Evolutionary conservation across 331 rosid species (phyloP).

Genomic region (Quercus tomentella): DNA sequence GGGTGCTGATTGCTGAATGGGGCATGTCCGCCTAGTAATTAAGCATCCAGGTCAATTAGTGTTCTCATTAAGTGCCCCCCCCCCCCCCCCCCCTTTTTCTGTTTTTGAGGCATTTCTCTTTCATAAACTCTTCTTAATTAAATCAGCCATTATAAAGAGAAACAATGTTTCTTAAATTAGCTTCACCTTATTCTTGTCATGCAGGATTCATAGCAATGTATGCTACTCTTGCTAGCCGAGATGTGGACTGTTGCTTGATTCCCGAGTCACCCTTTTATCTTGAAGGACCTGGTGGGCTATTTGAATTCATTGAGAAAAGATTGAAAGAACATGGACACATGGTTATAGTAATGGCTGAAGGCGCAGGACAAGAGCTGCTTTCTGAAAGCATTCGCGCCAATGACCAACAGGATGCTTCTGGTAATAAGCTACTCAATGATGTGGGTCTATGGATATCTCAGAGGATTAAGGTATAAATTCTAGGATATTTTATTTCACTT

Average conservation of each 20-base stretch:
- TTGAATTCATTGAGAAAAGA: slow-evolving; percentile 36
- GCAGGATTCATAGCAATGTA: slow-evolving; percentile 56
- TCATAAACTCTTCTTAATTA: too few species aligned
- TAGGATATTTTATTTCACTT: background rate
- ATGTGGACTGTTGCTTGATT: slow-evolving; percentile 56
- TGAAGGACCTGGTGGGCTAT: slow-evolving; percentile 45
- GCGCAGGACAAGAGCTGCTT: slow-evolving; percentile 48
- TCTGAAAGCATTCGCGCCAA: slow-evolving; percentile 10
- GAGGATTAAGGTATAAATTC: slow-evolving; percentile 34
- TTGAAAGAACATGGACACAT: slow-evolving; percentile 47
- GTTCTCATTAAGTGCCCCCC: background rate
- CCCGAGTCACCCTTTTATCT: slow-evolving; percentile 60
- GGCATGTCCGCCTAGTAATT: background rate
- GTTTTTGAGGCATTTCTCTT: too few species aligned
- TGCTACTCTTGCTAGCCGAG: slow-evolving; percentile 54
- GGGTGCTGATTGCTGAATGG: background rate
- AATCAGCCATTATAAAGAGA: background rate
- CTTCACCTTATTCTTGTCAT: background rate
- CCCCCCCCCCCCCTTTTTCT: too few species aligned
- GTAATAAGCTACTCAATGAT: slow-evolving; percentile 39
- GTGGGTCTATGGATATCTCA: slow-evolving; percentile 45
- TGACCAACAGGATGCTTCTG: slow-evolving; percentile 33
- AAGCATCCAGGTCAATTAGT: background rate
- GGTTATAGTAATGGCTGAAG: slow-evolving; percentile 56
- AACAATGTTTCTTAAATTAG: background rate